Evolutionary conservation across 805 yeast species (phyloP).

Genomic region (Metschnikowia vanudenii): DNA sequence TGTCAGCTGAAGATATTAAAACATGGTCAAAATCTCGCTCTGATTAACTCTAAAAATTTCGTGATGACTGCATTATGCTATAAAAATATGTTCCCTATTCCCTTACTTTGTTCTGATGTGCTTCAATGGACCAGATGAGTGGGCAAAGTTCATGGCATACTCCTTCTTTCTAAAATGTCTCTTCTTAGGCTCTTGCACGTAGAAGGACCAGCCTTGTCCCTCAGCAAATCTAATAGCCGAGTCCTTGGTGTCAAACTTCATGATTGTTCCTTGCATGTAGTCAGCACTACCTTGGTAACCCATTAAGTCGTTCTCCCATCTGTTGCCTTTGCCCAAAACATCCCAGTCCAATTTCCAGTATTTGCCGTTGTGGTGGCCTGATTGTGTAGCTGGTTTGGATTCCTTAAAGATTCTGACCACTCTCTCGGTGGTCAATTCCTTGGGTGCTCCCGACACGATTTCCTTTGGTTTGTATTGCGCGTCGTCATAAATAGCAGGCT

Average conservation of each 20-base stretch:
- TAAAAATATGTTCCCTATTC: not conserved
- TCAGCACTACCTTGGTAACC: slow-evolving; percentile 82
- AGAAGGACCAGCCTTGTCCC: slow-evolving; percentile 83
- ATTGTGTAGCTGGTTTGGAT: slow-evolving; percentile 79
- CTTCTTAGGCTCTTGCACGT: slow-evolving; percentile 76
- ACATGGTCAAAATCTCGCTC: not conserved
- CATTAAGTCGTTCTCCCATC: slow-evolving; percentile 89
- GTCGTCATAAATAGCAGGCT: slow-evolving; percentile 26
- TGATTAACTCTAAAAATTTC: not conserved
- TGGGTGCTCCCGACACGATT: slow-evolving; percentile 74
- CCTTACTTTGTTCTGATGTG: slow-evolving; percentile 73
- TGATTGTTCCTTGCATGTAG: slow-evolving; percentile 74
- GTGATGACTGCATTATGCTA: slow-evolving; percentile 13
- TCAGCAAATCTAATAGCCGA: slow-evolving; percentile 77
- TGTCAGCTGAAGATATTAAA: not conserved
- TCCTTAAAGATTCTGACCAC: slow-evolving; percentile 76
- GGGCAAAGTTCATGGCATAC: slow-evolving; percentile 69
- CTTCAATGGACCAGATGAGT: slow-evolving; percentile 68
- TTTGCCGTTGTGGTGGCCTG: slow-evolving; percentile 54
- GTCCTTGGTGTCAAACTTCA: slow-evolving; percentile 72
- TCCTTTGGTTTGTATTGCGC: slow-evolving; percentile 45
- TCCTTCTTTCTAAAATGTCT: slow-evolving; percentile 74
- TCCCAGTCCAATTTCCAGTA: slow-evolving; percentile 86
- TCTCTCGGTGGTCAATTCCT: slow-evolving; percentile 57
- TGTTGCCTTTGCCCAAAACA: slow-evolving; percentile 66